A percentile compares a stretch with the other conserved stretches of the same genome.
Conservation (phyloP, 2,329 filamentous ascomycete genomes). For the Rutstroemia sp. region DNA sequence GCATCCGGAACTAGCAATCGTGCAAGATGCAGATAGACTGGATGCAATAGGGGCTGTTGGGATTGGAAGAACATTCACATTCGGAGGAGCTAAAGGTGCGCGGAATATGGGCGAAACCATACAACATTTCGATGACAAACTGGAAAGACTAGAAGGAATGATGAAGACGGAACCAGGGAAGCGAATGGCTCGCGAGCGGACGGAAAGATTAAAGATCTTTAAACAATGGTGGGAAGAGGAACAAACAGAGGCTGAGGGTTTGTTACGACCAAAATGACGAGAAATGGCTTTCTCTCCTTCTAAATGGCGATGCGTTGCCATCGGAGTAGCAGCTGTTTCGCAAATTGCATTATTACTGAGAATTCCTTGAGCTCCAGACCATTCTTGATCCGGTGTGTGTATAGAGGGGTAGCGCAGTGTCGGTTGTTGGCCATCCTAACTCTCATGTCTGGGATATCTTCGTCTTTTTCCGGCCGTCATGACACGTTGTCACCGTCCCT, state of each 20-base stretch:
- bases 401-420: no score
- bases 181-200: slow-evolving; percentile 43
- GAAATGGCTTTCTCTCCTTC: slow-evolving; percentile 38
- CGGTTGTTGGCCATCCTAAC: no score
- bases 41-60: slow-evolving; percentile 88
- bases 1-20: slow-evolving; percentile 72
- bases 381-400: no score
- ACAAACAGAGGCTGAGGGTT: neutral
- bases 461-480: no score
- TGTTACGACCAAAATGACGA: slow-evolving; percentile 70
- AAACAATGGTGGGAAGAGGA: slow-evolving; percentile 51
- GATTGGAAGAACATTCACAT: slow-evolving; percentile 72
- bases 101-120: slow-evolving; percentile 58
- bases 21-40: slow-evolving; percentile 91
- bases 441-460: no score
- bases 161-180: slow-evolving; percentile 55
- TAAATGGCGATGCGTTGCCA: slow-evolving; percentile 48
- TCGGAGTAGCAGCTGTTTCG: no score
- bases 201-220: slow-evolving; percentile 42
- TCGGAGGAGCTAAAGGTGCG: slow-evolving; percentile 55
- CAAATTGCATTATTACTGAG: no score
- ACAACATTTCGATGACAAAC: slow-evolving; percentile 69
- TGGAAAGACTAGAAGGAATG: slow-evolving; percentile 47
- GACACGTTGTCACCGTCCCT: no score
- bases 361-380: no score